phyloP scores from a whole-genome alignment of 2,329 filamentous ascomycete species.

The Fusarium abutilonis region DNA sequence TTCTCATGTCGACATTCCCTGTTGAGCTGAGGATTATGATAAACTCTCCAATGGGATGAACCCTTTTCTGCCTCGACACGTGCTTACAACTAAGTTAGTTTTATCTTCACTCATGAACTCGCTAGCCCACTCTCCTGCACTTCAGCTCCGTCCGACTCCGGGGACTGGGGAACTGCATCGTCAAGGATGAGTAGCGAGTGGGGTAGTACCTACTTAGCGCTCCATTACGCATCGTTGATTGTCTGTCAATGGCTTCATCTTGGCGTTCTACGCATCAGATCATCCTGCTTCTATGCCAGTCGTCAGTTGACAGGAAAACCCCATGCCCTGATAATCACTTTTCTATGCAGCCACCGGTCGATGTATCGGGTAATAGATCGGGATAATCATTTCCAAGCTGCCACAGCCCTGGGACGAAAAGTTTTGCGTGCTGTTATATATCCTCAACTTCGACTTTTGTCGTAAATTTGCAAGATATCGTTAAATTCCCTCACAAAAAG shows the following conservation, averaged over 20 bases:
- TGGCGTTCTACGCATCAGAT: conserved; percentile 35
- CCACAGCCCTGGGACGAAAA: too few relatives aligned
- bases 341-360: conserved; percentile 14
- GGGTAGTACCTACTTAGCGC: conserved; percentile 10
- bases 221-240: conserved; percentile 7
- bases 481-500: not conserved
- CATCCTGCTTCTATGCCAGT: conserved; percentile 15
- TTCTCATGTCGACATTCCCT: conserved; percentile 23
- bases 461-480: conserved; percentile 1
- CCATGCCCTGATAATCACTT: conserved; percentile 11
- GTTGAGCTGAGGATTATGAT: conserved; percentile 32
- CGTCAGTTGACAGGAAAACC: not conserved
- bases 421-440: too few relatives aligned
- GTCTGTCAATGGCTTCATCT: conserved; percentile 33
- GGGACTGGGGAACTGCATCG: conserved; percentile 32
- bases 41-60: conserved; percentile 20
- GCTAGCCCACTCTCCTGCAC: conserved; percentile 18
- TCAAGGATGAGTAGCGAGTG: conserved; percentile 19
- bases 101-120: conserved; percentile 5
- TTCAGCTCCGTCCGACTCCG: conserved; percentile 41
- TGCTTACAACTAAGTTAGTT: not conserved
- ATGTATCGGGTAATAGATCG: conserved; percentile 35
- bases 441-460: too few relatives aligned
- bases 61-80: conserved; percentile 15
- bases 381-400: conserved; percentile 22